Evolutionary conservation across 169 alveolate genomes (phyloP), one percentile per base, ranked within the genome.

Genomic region (Hepatocystis sp.): DNA sequence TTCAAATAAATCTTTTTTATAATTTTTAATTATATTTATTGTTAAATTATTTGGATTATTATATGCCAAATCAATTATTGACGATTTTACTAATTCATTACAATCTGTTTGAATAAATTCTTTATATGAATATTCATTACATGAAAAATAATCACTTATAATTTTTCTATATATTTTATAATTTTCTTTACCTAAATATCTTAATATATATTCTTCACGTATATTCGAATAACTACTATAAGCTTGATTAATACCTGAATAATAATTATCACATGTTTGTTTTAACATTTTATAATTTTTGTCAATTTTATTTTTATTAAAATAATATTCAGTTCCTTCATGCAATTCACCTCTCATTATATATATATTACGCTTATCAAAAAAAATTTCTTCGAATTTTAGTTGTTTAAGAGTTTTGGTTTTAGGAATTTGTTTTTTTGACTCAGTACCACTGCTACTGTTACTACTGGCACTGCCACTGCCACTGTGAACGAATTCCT

Each of bases 271-370:
- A 81, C 68, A 81, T 60, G 63, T 81, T 40, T 81, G 10, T 10
- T 64, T 81, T 10, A 81, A 13, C 21, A 23, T 23, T 63, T 61
- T 81, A 34, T 61, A 81, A 42, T 39, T 81, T 49, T 60, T 81
- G 19, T 81, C 89, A 10, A 81, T 55, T 21, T 81, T 81, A 28
- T 81, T 81, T 63, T 81, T 81, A 42, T 81, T 81, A 21, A 81
- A 55, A 8, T 67, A 53, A 53, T 81, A 81, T 47, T 81, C 89
- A 1, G 89, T 81, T 40, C 63, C 89, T 56, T 81, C 51, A 44
- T 81, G 89, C 21, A 81, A 15, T 61, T 81, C 89, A 25, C 51
- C 84, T 42, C 84, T 61, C 89, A 81, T 81, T 13, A 81, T 30
- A 40, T 81, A 81, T 21, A 81, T 36, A 19, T 81, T 32, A 42